Evolutionary conservation across 257 asterid genomes (phyloP).

Genomic region (Solanum lycopersicoides): DNA sequence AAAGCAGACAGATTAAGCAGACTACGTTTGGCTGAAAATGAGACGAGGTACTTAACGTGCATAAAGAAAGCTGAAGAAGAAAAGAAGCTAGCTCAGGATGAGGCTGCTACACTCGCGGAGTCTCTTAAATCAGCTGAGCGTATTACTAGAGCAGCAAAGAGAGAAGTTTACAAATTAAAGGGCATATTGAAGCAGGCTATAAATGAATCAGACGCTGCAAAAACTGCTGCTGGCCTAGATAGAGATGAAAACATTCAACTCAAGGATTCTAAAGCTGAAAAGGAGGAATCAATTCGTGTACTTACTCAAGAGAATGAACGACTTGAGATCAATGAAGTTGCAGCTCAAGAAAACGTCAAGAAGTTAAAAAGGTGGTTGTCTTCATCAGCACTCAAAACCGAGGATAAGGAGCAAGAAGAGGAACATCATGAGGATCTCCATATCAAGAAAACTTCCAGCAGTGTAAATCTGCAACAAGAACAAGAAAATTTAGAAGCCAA

Average conservation of each 20-base stretch:
- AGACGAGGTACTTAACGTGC: slow-evolving; percentile 59
- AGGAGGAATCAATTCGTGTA: not conserved
- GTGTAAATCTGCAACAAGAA: slow-evolving; percentile 36
- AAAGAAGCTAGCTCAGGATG: slow-evolving; percentile 35
- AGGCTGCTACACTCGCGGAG: slow-evolving; percentile 27
- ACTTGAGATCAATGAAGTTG: not conserved
- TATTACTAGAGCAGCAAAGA: slow-evolving; percentile 35
- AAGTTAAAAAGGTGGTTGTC: slow-evolving; percentile 58
- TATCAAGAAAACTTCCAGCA: slow-evolving; percentile 7
- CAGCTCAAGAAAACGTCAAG: slow-evolving; percentile 17
- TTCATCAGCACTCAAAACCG: slow-evolving; percentile 17
- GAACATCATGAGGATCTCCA: not conserved
- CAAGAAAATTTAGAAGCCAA: slow-evolving; percentile 9
- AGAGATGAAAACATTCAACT: slow-evolving; percentile 3
- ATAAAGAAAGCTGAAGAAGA: slow-evolving; percentile 69
- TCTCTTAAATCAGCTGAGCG: slow-evolving; percentile 40
- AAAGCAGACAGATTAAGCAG: slow-evolving; percentile 40
- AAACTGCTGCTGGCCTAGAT: not conserved
- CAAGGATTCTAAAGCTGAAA: not conserved
- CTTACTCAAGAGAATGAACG: not conserved
- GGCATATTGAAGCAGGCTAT: slow-evolving; percentile 74
- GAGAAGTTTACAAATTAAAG: slow-evolving; percentile 48
- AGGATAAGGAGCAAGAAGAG: slow-evolving; percentile 18
- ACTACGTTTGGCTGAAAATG: slow-evolving; percentile 57
- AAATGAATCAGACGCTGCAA: not conserved